phyloP scores from a whole-genome alignment of 768 basidiomycete genomes.

The Pleurotus ostreatus region DNA sequence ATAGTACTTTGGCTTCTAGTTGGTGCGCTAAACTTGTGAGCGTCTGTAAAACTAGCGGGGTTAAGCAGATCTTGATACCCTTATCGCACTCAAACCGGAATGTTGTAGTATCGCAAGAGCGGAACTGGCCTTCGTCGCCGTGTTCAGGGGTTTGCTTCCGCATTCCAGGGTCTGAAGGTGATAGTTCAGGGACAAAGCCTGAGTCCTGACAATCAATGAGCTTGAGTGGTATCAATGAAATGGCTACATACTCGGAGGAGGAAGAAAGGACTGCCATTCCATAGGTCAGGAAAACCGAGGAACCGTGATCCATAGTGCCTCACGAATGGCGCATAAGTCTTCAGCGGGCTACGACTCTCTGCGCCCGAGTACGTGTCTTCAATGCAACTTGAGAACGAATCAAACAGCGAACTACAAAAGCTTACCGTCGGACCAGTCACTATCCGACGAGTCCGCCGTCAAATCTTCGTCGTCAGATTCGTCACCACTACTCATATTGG shows the following conservation, averaged over 20 bases:
- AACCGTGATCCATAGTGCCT: conserved; percentile 41
- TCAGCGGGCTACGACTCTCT: background rate
- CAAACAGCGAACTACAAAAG: background rate
- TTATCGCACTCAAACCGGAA: conserved; percentile 36
- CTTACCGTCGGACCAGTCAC: conserved; percentile 48
- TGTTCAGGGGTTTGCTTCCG: no score
- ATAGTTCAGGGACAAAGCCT: background rate
- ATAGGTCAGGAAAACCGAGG: conserved; percentile 31
- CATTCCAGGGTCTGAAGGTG: background rate
- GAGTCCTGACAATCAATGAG: conserved; percentile 18
- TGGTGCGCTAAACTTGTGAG: conserved; percentile 44
- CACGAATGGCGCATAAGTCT: conserved; percentile 44
- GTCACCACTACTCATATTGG: conserved; percentile 60
- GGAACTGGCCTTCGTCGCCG: background rate
- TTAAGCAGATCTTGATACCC: conserved; percentile 40
- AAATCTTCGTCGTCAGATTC: conserved; percentile 78
- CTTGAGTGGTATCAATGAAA: background rate
- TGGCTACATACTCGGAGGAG: conserved; percentile 34
- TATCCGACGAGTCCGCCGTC: conserved; percentile 45
- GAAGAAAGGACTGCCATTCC: conserved; percentile 46
- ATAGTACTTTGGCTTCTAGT: conserved; percentile 39
- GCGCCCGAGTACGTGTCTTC: background rate
- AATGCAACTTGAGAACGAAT: background rate
- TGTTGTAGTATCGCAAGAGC: conserved; percentile 22
- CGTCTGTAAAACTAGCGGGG: conserved; percentile 50